A percentile compares a stretch with the other conserved stretches of the same genome.
phyloP scores from a whole-genome alignment of 2,329 filamentous ascomycete genomes.

The Cytospora piceicola region DNA sequence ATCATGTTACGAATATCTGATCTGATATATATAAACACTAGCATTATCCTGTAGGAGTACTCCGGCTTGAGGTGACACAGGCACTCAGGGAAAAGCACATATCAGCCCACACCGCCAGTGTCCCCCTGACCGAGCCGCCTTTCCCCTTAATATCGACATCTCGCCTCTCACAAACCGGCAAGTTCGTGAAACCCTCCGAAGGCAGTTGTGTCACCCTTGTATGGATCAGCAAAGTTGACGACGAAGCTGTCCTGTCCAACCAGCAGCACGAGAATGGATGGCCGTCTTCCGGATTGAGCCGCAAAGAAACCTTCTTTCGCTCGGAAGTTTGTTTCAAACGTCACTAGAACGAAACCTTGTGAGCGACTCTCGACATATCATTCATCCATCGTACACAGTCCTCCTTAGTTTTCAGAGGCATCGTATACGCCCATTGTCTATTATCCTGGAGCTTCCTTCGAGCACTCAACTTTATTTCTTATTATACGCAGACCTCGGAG shows the following conservation, averaged over 20 bases:
- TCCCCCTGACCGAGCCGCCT: background rate
- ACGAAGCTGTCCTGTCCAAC: background rate
- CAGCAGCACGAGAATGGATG: background rate
- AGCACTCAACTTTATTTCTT: background rate
- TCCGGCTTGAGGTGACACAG: background rate
- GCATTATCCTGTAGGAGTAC: background rate
- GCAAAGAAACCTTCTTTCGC: background rate
- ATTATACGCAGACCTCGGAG: conserved; percentile 11
- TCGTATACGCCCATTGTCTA: background rate
- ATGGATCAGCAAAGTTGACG: background rate
- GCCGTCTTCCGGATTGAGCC: background rate
- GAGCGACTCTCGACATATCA: no score
- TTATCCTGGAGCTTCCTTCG: background rate
- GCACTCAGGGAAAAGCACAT: background rate
- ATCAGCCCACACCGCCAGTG: background rate
- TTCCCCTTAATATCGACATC: background rate
- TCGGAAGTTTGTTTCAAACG: background rate
- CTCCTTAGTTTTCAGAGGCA: background rate
- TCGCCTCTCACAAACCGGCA: background rate
- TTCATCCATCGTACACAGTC: no score
- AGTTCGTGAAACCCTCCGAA: background rate
- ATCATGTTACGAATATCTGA: background rate
- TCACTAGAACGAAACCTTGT: no score
- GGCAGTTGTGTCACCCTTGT: background rate
- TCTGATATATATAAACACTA: background rate